Evolutionary conservation across 768 basidiomycete genomes (phyloP).

Genomic region (Tephrocybe rancida): DNA sequence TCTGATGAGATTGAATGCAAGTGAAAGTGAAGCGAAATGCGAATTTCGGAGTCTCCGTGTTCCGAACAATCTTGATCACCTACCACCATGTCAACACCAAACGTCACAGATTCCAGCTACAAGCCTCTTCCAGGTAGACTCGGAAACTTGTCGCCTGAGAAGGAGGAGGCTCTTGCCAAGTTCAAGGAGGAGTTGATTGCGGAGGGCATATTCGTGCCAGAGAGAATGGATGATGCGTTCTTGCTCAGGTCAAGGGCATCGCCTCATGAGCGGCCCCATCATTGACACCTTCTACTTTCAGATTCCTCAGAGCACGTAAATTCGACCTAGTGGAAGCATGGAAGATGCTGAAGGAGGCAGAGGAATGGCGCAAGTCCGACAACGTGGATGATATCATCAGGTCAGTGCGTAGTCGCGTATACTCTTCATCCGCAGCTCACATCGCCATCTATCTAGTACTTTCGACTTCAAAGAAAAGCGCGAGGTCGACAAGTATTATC

Average conservation of each 20-base stretch:
- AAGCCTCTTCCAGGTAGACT: constrained; percentile 70
- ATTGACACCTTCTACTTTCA: constrained; percentile 24
- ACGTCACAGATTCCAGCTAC: constrained; percentile 63
- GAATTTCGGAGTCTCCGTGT: background rate
- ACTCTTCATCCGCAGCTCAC: background rate
- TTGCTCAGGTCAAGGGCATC: constrained; percentile 10
- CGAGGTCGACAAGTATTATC: constrained; percentile 90
- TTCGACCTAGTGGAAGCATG: constrained; percentile 86
- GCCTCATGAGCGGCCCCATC: background rate
- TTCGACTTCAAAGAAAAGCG: constrained; percentile 87
- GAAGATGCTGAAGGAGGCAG: constrained; percentile 78
- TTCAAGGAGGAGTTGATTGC: constrained; percentile 65
- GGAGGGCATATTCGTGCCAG: constrained; percentile 60
- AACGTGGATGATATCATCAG: constrained; percentile 73
- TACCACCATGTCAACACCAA: constrained; percentile 32
- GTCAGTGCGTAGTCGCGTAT: constrained; percentile 38
- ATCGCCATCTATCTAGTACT: constrained; percentile 43
- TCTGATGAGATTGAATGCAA: background rate
- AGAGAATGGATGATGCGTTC: constrained; percentile 53
- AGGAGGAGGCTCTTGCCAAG: constrained; percentile 66
- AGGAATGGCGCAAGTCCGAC: constrained; percentile 90
- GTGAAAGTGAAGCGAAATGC: background rate
- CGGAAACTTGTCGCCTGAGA: constrained; percentile 69
- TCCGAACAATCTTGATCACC: constrained; percentile 5
- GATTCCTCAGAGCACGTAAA: constrained; percentile 91